phyloP scores from a whole-genome alignment of 2,329 filamentous ascomycete species.

The Cladorrhinum sp. region DNA sequence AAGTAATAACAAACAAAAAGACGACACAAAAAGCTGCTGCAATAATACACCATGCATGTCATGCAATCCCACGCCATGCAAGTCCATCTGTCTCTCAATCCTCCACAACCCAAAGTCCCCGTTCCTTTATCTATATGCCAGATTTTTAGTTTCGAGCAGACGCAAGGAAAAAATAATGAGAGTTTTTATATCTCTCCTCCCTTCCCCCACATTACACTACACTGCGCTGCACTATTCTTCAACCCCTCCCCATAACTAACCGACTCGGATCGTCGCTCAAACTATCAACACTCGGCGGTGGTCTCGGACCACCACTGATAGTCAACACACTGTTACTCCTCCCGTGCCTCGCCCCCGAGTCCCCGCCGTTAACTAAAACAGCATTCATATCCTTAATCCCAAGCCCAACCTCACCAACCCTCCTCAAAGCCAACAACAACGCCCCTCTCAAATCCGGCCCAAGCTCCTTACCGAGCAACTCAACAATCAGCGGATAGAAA shows the following conservation, averaged over 20 bases:
- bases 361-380: not conserved
- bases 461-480: conserved; percentile 78
- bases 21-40: not conserved
- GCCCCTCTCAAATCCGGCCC: conserved; percentile 73
- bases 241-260: conserved; percentile 25
- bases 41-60: no score
- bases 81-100: no score
- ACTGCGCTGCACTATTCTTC: not conserved
- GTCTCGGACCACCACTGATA: conserved; percentile 9
- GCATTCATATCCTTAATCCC: conserved; percentile 51
- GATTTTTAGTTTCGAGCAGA: not conserved
- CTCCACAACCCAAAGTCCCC: no score
- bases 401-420: conserved; percentile 75
- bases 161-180: not conserved
- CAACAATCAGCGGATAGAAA: conserved; percentile 84
- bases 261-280: conserved; percentile 27
- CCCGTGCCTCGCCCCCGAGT: not conserved
- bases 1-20: not conserved
- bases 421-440: conserved; percentile 71
- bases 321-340: conserved; percentile 21
- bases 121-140: not conserved
- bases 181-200: not conserved
- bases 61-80: no score
- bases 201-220: not conserved
- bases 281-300: conserved; percentile 21